Base-by-base conservation (phyloP, 2,329 filamentous ascomycete genomes). In the Hymenotorrendiella dingleyae region DNA sequence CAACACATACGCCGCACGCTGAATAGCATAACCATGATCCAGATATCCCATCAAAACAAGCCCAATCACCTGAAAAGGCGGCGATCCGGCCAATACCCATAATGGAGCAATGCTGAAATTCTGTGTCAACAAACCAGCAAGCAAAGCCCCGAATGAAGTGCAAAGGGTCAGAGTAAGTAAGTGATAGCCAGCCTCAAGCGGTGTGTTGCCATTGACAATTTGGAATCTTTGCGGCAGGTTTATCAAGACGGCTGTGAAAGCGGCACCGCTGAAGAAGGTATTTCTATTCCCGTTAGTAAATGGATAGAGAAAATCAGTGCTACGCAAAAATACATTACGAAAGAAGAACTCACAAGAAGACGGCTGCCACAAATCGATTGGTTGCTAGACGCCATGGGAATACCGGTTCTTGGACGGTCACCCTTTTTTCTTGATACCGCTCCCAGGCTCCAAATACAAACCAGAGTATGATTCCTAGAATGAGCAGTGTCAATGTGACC, bases 401-500 rank as follows among this genome's bases (percentile, higher is more conserved):
- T 4, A 28, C 4, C 14, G 26, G 26, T 10, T 28, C 26, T 11
- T 28, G 26, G 4, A 14, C 14, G 11, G 26, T 28, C 14, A 63
- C 4, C 62, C 47, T 33, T 19, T 14, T 19, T 10, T 6, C 32
- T 7, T 11, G 19, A 3, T 11, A 10, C 12, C 17, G 8, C 37
- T n/a, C 17, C 30, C 17, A 33, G 19, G 11, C 10, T 4, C 11
- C 26, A 28, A 28, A 4, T 14, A 28, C 11, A 11, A 28, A 11
- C 26, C 26, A 28, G 14, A 28, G 26, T 12, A 28, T 14, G 26
- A 28, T 36, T 0, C 42, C 23, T 4, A 60, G 17, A 7, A 54
- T 20, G 4, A 53, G 11, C 1, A 46, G 20, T 0, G 42, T 54
- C 19, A 60, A 33, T 1, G 55, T 55, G 4, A 56, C 52, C 0